Evolutionary conservation across 2,329 filamentous ascomycete genomes (phyloP), one percentile per base, ranked within the genome.

Genomic region (Madurella fahalii): DNA sequence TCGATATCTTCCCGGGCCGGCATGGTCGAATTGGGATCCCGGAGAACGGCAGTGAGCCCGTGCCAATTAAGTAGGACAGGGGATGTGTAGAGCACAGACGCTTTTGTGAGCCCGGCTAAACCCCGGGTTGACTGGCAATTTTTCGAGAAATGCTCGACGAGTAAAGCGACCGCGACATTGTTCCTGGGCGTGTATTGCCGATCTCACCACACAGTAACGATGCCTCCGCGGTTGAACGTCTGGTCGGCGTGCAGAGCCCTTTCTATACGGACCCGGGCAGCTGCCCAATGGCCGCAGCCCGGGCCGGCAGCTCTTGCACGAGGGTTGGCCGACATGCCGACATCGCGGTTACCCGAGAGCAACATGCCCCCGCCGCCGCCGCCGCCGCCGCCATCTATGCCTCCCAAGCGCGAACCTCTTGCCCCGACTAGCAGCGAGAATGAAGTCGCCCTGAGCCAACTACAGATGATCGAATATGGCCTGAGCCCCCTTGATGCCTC

Each of bases 171-270:
- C 30, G 42, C 46, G 42, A 56, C 50, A n/a, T 18, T 40, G 34
- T 30, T 18, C 20, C 9, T 30, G 30, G 15, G 39, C 17, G 13
- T 37, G 45, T 30, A 37, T 50, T 46, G 47, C 31, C 57, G 56
- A 53, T 47, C 41, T 43, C 49, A 46, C 47, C 48, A 56, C 31
- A 53, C 58, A 57, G 47, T 53, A 47, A 48, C 56, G 50, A 85
- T 85, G 82, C 75, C 81, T 62, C 76, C 81, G 54, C 74, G 79
- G 69, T 69, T 81, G 62, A 78, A 76, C 58, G 61, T 83, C 40
- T 74, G 77, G 61, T 65, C 69, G 61, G 71, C 69, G 50, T 71
- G 72, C 65, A 70, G 74, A 56, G 68, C 71, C 42, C 67, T 78
- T 47, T 68, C 71, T 39, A 58, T 75, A 45, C 70, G 73, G 51